Conservation (phyloP, 495 filamentous ascomycete genomes). For the Choiromyces venosus region DNA sequence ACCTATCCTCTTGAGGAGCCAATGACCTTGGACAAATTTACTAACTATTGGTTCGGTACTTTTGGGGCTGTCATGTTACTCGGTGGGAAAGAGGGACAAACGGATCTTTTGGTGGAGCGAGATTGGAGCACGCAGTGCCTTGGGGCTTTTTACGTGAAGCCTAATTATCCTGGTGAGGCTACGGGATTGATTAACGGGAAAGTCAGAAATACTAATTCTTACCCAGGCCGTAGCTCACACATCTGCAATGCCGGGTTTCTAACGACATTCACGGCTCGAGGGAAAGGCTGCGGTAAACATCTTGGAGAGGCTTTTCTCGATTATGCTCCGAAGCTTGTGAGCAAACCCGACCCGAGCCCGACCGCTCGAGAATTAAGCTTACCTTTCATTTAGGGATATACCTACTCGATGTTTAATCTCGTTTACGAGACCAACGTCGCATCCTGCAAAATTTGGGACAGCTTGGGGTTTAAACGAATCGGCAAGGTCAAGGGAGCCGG, state of each 20-base stretch:
- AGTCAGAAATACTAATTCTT: conserved; percentile 8
- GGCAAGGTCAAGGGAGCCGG: conserved; percentile 85
- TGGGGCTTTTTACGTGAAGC: conserved; percentile 94
- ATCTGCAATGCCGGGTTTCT: conserved; percentile 95
- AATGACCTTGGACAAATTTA: conserved; percentile 69
- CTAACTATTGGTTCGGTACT: conserved; percentile 90
- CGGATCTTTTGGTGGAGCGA: conserved; percentile 44
- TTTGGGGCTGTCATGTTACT: conserved; percentile 92
- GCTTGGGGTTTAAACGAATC: conserved; percentile 95
- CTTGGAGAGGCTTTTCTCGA: conserved; percentile 95
- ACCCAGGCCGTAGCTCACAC: conserved; percentile 71
- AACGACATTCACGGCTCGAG: conserved; percentile 82
- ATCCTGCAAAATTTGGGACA: conserved; percentile 93
- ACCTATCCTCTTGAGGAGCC: conserved; percentile 89
- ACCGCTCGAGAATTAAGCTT: not conserved
- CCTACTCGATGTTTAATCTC: conserved; percentile 94
- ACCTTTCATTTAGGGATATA: conserved; percentile 60
- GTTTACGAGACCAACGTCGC: conserved; percentile 97
- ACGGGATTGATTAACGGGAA: not conserved
- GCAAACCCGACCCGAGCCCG: not conserved
- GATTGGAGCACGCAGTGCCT: conserved; percentile 84
- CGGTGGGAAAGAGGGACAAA: conserved; percentile 53
- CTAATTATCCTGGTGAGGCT: conserved; percentile 73
- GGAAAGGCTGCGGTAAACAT: conserved; percentile 80
- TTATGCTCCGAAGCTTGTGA: conserved; percentile 80